phyloP scores from a whole-genome alignment of 2,329 filamentous ascomycete genomes.

The Sordariomycetes sp. region DNA sequence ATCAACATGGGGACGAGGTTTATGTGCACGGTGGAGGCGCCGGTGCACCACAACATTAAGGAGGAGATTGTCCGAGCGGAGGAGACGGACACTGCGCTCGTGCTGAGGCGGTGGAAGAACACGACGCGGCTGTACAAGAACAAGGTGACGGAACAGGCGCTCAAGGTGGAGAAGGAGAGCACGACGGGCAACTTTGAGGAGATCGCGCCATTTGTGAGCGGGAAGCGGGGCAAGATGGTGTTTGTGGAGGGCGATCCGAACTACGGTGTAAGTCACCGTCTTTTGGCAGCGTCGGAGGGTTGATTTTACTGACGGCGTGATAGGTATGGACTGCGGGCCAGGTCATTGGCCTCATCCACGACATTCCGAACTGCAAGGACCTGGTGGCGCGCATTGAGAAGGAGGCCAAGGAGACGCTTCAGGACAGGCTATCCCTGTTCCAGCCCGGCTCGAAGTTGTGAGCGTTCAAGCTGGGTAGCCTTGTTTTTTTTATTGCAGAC shows the following conservation, averaged over 20 bases:
- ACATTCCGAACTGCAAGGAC: slow-evolving; percentile 63
- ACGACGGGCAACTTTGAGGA: slow-evolving; percentile 79
- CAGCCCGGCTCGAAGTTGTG: slow-evolving; percentile 46
- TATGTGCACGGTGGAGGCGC: slow-evolving; percentile 90
- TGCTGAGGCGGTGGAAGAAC: slow-evolving; percentile 86
- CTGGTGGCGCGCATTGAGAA: slow-evolving; percentile 62
- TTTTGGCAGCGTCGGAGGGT: background rate
- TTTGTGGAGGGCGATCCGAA: slow-evolving; percentile 87
- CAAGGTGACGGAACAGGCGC: slow-evolving; percentile 68
- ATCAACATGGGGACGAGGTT: slow-evolving; percentile 99
- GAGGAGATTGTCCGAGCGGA: slow-evolving; percentile 76
- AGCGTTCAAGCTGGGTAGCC: slow-evolving; percentile 6
- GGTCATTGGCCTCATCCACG: slow-evolving; percentile 80
- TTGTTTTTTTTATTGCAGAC: background rate
- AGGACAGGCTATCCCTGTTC: slow-evolving; percentile 42
- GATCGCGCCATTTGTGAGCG: slow-evolving; percentile 76
- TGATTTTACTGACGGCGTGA: slow-evolving; percentile 7
- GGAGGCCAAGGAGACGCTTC: slow-evolving; percentile 57
- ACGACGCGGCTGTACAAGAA: slow-evolving; percentile 83
- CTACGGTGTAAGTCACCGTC: slow-evolving; percentile 55
- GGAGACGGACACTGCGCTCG: slow-evolving; percentile 82
- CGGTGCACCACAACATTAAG: slow-evolving; percentile 90
- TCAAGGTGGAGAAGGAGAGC: slow-evolving; percentile 74
- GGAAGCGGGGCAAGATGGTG: slow-evolving; percentile 80
- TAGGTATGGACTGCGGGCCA: slow-evolving; percentile 96